Conservation (phyloP, 2,329 filamentous ascomycete species). For the Aspergillus candidus region DNA sequence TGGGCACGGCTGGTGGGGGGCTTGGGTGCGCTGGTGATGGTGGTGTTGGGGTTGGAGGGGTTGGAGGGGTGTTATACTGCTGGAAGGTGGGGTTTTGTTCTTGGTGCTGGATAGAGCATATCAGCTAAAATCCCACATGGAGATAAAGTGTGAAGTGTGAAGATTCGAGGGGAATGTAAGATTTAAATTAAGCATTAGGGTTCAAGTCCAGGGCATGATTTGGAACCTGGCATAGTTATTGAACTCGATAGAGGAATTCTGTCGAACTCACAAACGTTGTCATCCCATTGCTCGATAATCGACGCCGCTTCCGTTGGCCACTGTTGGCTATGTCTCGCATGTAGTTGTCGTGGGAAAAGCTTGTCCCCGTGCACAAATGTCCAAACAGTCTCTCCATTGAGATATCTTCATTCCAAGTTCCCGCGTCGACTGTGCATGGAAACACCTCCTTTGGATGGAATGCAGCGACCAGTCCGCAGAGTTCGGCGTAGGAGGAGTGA, state of each 20-base stretch:
- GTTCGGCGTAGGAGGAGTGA: constrained; percentile 78
- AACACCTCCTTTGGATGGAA: constrained; percentile 72
- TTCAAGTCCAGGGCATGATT: no score
- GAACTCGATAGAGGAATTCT: no score
- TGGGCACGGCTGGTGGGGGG: neutral
- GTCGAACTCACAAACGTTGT: no score
- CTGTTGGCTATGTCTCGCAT: constrained; percentile 44
- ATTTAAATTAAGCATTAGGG: no score
- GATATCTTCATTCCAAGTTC: constrained; percentile 56
- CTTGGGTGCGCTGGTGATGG: neutral
- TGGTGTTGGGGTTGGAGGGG: neutral
- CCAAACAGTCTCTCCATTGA: constrained; percentile 69
- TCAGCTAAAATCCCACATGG: no score
- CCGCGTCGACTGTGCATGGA: constrained; percentile 68
- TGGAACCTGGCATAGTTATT: no score
- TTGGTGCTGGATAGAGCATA: constrained; percentile 3
- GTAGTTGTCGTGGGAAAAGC: constrained; percentile 60
- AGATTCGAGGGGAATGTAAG: no score
- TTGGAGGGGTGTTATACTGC: neutral
- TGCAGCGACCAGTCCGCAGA: constrained; percentile 61
- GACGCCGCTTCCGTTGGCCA: neutral
- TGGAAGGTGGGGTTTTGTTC: constrained; percentile 3
- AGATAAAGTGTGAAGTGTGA: no score
- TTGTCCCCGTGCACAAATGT: constrained; percentile 53
- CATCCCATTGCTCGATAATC: no score